phyloP scores from a whole-genome alignment of 192 early-diverging fungal genomes.

The Coemansia sp. region DNA sequence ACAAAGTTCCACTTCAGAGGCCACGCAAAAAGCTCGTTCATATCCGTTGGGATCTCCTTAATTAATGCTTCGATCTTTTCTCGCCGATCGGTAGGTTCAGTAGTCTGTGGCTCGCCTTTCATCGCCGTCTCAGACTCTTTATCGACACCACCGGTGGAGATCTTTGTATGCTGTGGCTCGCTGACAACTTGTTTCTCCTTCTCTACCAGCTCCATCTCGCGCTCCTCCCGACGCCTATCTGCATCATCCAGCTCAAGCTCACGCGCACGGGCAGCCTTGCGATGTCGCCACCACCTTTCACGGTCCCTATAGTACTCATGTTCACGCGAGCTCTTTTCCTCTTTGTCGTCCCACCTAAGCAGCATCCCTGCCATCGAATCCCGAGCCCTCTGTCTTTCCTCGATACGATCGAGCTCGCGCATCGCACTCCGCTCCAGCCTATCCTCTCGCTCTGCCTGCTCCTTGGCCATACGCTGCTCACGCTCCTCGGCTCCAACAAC shows the following conservation, averaged over 20 bases:
- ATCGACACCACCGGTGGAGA: slow-evolving; percentile 9
- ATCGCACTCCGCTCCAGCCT: slow-evolving; percentile 27
- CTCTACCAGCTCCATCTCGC: slow-evolving; percentile 21
- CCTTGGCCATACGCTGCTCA: slow-evolving; percentile 19
- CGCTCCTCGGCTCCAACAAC: slow-evolving; percentile 31
- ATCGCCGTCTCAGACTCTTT: background rate
- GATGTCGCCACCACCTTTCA: slow-evolving; percentile 70
- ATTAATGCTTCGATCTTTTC: slow-evolving; percentile 17
- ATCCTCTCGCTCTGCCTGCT: slow-evolving; percentile 26
- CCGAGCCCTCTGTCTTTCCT: slow-evolving; percentile 23
- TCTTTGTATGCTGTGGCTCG: slow-evolving; percentile 10
- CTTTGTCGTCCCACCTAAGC: slow-evolving; percentile 41
- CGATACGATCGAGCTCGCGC: slow-evolving; percentile 41
- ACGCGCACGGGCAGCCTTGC: slow-evolving; percentile 60
- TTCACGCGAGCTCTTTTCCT: slow-evolving; percentile 26
- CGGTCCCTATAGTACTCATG: slow-evolving; percentile 81
- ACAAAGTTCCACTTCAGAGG: slow-evolving; percentile 35
- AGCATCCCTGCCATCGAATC: slow-evolving; percentile 21
- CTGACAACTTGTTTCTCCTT: background rate
- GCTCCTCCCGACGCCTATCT: slow-evolving; percentile 60
- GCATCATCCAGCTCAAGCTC: slow-evolving; percentile 71
- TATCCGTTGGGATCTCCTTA: slow-evolving; percentile 25
- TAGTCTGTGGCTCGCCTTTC: slow-evolving; percentile 1
- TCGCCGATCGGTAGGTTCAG: background rate
- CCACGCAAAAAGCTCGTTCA: slow-evolving; percentile 26